Conservation (phyloP, 176 grass and related monocot species). For the Lolium rigidum region DNA sequence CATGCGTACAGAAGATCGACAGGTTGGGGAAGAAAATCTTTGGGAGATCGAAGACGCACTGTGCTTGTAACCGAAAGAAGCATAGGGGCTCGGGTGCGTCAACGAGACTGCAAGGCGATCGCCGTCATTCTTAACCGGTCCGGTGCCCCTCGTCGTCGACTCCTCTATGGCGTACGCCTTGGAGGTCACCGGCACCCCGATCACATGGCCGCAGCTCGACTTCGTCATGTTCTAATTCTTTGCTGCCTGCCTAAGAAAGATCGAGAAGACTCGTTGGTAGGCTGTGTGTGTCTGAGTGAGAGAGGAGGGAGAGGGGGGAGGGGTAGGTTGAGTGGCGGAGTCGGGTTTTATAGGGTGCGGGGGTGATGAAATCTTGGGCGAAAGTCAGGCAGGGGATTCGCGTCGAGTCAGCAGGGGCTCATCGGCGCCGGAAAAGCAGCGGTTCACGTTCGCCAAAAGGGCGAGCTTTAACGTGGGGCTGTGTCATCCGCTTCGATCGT, state of each 20-base stretch:
- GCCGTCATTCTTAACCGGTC: slow-evolving; percentile 11
- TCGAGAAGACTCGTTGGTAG: background rate
- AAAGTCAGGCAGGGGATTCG: slow-evolving; percentile 8
- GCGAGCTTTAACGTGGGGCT: slow-evolving; percentile 38
- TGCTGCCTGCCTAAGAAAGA: background rate
- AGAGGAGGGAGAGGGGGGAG: background rate
- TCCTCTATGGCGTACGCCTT: slow-evolving; percentile 61
- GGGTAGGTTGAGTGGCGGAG: slow-evolving; percentile 34
- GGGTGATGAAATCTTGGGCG: slow-evolving; percentile 42
- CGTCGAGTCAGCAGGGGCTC: slow-evolving; percentile 54
- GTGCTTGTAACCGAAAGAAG: slow-evolving; percentile 45
- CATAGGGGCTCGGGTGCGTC: slow-evolving; percentile 57
- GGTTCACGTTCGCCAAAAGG: slow-evolving; percentile 46
- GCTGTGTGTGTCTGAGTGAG: background rate
- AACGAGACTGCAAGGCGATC: slow-evolving; percentile 47
- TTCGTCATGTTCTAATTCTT: slow-evolving; percentile 35
- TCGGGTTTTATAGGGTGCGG: slow-evolving; percentile 49
- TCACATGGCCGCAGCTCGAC: slow-evolving; percentile 55
- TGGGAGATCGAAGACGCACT: slow-evolving; percentile 41
- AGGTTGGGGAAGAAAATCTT: background rate
- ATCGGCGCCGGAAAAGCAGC: slow-evolving; percentile 45
- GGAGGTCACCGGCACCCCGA: slow-evolving; percentile 60
- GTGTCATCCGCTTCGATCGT: slow-evolving; percentile 54
- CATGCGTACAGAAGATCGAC: background rate
- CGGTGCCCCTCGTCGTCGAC: slow-evolving; percentile 23